These are phyloP conservation scores for Protomyces inouyei DNA, from an alignment of 1,139 yeast species.

Conservation along the genomic window DNA sequence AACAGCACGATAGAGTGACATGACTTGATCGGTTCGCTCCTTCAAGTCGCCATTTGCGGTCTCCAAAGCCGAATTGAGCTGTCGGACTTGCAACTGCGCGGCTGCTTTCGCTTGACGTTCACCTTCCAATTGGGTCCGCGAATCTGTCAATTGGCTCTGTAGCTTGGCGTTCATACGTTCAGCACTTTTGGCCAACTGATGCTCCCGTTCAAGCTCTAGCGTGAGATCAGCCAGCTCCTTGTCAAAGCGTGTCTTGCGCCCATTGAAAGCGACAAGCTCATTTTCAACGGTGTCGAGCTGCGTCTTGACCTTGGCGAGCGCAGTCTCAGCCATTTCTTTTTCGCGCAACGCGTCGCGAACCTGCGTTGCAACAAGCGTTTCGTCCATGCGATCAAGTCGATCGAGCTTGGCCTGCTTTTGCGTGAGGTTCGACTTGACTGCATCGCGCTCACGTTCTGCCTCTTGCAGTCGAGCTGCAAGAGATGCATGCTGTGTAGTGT, in stretches of 20 bases:
- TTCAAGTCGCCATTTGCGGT: not conserved
- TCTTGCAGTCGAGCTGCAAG: not conserved
- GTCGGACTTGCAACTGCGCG: slow-evolving; percentile 6
- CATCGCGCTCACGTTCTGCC: slow-evolving; percentile 5
- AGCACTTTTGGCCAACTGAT: slow-evolving; percentile 14
- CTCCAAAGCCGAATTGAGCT: slow-evolving; percentile 5
- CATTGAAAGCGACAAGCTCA: not conserved
- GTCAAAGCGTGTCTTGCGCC: slow-evolving; percentile 1
- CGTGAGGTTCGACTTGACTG: slow-evolving; percentile 1
- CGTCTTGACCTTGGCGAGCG: not conserved
- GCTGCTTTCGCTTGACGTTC: slow-evolving; percentile 15
- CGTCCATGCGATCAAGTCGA: slow-evolving; percentile 12
- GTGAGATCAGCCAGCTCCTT: slow-evolving; percentile 20
- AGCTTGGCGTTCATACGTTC: slow-evolving; percentile 2
- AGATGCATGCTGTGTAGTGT: not conserved
- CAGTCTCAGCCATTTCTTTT: slow-evolving; percentile 4
- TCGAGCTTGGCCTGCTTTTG: slow-evolving; percentile 11
- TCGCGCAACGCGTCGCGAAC: slow-evolving; percentile 15
- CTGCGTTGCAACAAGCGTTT: slow-evolving; percentile 11
- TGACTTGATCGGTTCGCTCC: slow-evolving; percentile 15
- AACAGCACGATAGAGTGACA: slow-evolving; percentile 6
- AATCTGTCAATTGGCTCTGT: slow-evolving; percentile 1
- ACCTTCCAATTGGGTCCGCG: slow-evolving; percentile 7
- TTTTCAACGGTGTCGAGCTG: not conserved
- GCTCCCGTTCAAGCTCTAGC: slow-evolving; percentile 18